Conservation (phyloP, 2,329 filamentous ascomycete species). For the Hypoxylon sp. region DNA sequence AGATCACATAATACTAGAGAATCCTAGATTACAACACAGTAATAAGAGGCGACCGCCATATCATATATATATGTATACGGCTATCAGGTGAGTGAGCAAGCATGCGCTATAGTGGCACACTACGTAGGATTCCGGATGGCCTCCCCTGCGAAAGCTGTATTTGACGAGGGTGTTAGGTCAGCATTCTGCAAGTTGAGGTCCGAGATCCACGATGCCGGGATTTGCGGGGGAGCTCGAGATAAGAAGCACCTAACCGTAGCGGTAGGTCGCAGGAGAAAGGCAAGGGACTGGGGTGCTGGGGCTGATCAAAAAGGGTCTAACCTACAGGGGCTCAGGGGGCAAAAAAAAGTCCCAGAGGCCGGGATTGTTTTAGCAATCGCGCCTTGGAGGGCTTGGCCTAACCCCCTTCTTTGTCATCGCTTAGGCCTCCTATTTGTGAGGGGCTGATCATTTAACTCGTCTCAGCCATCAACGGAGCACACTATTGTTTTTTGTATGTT, state of each 20-base stretch:
- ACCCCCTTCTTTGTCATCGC: constrained; percentile 10
- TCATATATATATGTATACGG: constrained; percentile 35
- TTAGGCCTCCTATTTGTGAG: constrained; percentile 22
- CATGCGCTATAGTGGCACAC: constrained; percentile 20
- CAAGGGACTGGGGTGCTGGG: constrained; percentile 14
- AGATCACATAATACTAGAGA: constrained; percentile 11
- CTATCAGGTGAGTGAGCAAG: constrained; percentile 7
- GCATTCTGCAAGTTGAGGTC: constrained; percentile 13
- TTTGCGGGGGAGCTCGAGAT: constrained; percentile 36
- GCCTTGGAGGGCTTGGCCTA: constrained; percentile 14
- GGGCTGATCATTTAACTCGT: constrained; percentile 1
- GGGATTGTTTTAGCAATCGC: constrained; percentile 11
- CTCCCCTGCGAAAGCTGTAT: constrained; percentile 13
- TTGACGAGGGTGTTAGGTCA: constrained; percentile 15
- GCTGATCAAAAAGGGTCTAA: background rate
- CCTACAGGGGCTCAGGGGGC: no score
- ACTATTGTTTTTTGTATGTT: constrained; percentile 25
- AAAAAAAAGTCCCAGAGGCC: background rate
- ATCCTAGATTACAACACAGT: constrained; percentile 11
- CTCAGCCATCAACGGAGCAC: background rate
- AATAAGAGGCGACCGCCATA: constrained; percentile 24
- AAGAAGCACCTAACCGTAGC: constrained; percentile 17
- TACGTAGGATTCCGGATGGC: constrained; percentile 13
- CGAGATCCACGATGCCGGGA: constrained; percentile 33
- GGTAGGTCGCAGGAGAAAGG: constrained; percentile 10